Conservation (phyloP, 2,329 filamentous ascomycete species). For the Colletotrichum falcatum region DNA sequence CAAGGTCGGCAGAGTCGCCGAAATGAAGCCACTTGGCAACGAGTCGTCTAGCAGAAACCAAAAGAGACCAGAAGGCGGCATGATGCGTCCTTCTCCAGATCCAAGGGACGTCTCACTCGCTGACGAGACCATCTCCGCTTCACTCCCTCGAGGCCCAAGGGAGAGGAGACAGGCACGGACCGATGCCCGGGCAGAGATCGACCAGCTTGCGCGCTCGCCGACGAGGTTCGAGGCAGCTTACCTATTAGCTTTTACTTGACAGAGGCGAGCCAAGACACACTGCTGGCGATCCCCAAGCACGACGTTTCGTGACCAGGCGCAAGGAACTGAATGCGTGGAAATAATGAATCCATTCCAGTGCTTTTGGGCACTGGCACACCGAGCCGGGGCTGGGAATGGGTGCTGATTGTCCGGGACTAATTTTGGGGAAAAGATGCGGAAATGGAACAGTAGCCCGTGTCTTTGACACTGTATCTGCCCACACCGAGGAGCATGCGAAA, state of each 20-base stretch:
- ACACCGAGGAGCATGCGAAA: conserved; percentile 7
- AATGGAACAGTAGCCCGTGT: background rate
- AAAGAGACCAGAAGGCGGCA: conserved; percentile 22
- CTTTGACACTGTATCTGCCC: conserved; percentile 16
- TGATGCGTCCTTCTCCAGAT: conserved; percentile 23
- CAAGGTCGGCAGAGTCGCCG: conserved; percentile 8
- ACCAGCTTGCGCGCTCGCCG: conserved; percentile 6
- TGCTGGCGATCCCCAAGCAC: background rate
- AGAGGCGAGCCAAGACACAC: conserved; percentile 8
- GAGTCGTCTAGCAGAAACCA: conserved; percentile 6
- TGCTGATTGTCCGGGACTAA: conserved; percentile 20
- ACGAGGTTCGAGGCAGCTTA: no score
- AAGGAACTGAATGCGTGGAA: background rate
- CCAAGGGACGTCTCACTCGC: conserved; percentile 14
- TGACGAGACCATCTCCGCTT: background rate
- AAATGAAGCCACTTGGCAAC: conserved; percentile 8
- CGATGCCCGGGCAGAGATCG: conserved; percentile 6
- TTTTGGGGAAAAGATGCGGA: background rate
- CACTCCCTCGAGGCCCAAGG: conserved; percentile 8
- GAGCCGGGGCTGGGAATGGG: conserved; percentile 21
- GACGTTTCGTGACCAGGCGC: background rate
- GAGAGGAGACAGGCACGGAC: conserved; percentile 24
- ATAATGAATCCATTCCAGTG: conserved; percentile 29
- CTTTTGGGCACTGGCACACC: conserved; percentile 1
- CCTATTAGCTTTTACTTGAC: no score